Base-by-base conservation (phyloP, 371 early-diverging fungal genomes). In the Circinella minor region DNA sequence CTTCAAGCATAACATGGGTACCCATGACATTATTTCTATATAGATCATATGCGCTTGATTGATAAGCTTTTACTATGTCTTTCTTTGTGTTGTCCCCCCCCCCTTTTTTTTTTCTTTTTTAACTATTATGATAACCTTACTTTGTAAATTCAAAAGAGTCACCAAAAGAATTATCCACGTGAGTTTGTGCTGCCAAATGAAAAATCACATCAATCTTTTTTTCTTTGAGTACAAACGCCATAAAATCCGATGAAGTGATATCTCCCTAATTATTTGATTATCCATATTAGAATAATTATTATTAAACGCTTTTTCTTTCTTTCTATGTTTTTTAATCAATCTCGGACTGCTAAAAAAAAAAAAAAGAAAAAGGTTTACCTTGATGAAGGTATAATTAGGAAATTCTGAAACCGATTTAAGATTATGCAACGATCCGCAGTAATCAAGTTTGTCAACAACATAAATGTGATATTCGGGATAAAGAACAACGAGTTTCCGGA, bases 141-240 rank as follows among this genome's bases (percentile, higher is more conserved):
- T 80, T 83, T n/a, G 94, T 94, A 71, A 94, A 95, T 64, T 91
- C 93, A 67, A 93, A 90, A 7, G 95, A 93, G 74, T 93, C 90
- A 10, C 93, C 93, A 80, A 90, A 90, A n/a, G 96, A 95, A 74
- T 94, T 93, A 79, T 95, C 94, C 17, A 95, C 96, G 77, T 94
- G 93, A 0, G 94, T 91, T 70, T 93, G 93, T 20, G 96, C 95
- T 7, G 96, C 96, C 46, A 94, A 80, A 73, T 95, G 95, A 66
- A 94, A 80, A 46, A 95, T 90, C 14, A 89, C 89, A 71, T 94
- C 92, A 55, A 95, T 92, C 67, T 83, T 73, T 68, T 93, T 86
- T 67, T 93, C 90, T 18, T 77, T 77, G 51, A 95, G 75, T 20
- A 93, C 79, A 66, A 87, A 89, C 27, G 86, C 81, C 71, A 93